phyloP scores from a whole-genome alignment of 139 green algal genomes.

The Closterium sp. region DNA sequence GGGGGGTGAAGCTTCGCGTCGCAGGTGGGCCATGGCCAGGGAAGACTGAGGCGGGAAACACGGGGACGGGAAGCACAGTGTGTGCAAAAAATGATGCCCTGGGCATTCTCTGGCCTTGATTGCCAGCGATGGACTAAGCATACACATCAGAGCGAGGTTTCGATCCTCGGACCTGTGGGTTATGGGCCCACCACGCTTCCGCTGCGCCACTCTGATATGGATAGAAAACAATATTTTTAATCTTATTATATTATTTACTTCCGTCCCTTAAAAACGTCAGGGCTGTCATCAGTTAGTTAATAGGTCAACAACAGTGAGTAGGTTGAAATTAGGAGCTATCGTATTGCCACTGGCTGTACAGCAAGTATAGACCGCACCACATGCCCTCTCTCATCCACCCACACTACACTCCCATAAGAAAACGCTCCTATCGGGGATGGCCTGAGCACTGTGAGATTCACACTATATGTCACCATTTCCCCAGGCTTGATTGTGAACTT shows the following conservation, averaged over 20 bases:
- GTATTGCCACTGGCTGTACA: background rate
- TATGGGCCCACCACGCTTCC: constrained; percentile 10
- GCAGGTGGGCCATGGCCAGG: no score
- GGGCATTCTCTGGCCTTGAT: no score
- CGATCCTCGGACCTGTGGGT: constrained; percentile 7
- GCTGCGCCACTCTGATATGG: constrained; percentile 12
- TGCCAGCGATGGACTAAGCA: no score
- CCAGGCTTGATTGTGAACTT: background rate
- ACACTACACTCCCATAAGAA: background rate
- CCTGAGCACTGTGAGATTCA: background rate
- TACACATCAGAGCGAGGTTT: constrained; percentile 10
- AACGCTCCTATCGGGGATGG: background rate
- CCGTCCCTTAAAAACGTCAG: no score
- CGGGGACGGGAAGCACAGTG: no score
- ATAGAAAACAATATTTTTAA: no score
- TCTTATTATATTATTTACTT: no score
- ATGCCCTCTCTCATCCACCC: background rate
- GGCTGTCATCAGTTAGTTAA: no score
- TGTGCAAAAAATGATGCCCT: no score
- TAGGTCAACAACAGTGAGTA: background rate
- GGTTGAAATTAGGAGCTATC: no score
- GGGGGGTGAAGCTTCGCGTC: no score
- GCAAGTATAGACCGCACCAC: background rate
- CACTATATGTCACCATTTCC: background rate
- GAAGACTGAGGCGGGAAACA: no score